Evolutionary conservation across 495 filamentous ascomycete species (phyloP).

Genomic region (Jackrogersella minutella): DNA sequence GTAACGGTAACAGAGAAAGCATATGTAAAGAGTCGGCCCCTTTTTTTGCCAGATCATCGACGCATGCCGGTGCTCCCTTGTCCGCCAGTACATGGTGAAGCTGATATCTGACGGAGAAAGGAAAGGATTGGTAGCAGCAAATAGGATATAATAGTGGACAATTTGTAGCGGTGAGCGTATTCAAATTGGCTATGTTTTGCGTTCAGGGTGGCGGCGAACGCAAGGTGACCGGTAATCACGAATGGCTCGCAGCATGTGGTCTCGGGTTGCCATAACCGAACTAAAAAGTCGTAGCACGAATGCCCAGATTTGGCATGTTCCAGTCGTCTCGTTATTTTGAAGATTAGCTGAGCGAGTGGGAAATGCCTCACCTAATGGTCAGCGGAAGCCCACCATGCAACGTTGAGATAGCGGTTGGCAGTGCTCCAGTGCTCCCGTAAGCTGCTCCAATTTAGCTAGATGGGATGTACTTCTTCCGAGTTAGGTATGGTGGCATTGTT

Average conservation of each 20-base stretch:
- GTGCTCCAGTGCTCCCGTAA: constrained; percentile 34
- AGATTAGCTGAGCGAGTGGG: constrained; percentile 17
- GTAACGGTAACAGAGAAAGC: constrained; percentile 13
- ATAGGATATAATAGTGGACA: constrained; percentile 8
- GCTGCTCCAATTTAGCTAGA: constrained; percentile 34
- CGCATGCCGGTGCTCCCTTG: constrained; percentile 26
- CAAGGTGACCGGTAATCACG: constrained; percentile 27
- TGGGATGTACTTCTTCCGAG: constrained; percentile 33
- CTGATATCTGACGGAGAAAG: constrained; percentile 27
- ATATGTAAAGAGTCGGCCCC: constrained; percentile 9
- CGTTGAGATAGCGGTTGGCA: constrained; percentile 24
- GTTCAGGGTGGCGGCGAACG: constrained; percentile 25
- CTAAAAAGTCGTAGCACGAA: constrained; percentile 18
- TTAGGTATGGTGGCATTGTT: constrained; percentile 29
- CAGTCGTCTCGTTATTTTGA: constrained; percentile 2
- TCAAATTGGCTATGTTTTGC: constrained; percentile 29
- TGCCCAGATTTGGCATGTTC: constrained; percentile 20
- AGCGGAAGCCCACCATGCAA: constrained; percentile 23
- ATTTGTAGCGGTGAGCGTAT: constrained; percentile 35
- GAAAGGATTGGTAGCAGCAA: constrained; percentile 18
- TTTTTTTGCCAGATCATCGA: constrained; percentile 36
- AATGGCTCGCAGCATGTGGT: constrained; percentile 30
- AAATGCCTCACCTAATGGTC: constrained; percentile 38
- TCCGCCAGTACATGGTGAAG: constrained; percentile 13
- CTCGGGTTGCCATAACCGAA: constrained; percentile 28